phyloP scores from a whole-genome alignment of 805 yeast species.

The Suhomyces vadensis region DNA sequence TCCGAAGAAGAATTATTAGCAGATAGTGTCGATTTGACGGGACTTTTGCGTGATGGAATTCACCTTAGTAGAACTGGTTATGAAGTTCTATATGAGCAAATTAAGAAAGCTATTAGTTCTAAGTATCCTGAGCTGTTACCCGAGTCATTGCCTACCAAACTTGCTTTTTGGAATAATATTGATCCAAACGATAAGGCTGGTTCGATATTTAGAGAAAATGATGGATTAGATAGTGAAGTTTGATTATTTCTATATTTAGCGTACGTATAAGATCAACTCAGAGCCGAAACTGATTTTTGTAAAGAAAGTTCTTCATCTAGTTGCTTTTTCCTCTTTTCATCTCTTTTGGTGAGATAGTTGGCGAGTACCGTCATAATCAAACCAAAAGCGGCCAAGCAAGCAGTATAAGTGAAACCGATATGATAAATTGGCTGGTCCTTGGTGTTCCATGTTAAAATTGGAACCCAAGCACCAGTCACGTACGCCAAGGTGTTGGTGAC shows the following conservation, averaged over 20 bases:
- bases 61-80: conserved; percentile 57
- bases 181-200: conserved; percentile 12
- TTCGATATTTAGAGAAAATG: conserved; percentile 7
- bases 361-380: conserved; percentile 29
- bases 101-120: conserved; percentile 38
- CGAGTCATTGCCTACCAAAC: conserved; percentile 32
- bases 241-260: too few species aligned
- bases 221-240: neutral
- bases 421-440: conserved; percentile 32
- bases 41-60: conserved; percentile 49
- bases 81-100: conserved; percentile 45
- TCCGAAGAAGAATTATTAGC: conserved; percentile 41
- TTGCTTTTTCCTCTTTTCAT: conserved; percentile 17
- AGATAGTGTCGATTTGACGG: conserved; percentile 15
- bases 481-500: conserved; percentile 41
- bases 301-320: neutral
- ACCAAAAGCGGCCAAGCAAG: conserved; percentile 32
- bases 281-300: neutral
- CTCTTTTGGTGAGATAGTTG: conserved; percentile 26
- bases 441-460: conserved; percentile 43
- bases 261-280: neutral
- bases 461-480: conserved; percentile 41
- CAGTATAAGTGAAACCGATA: conserved; percentile 19
- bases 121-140: conserved; percentile 52
- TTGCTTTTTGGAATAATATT: conserved; percentile 45